These are phyloP conservation scores for Fusarium sarcochroum DNA, from an alignment of 2,329 filamentous ascomycete species.

Conservation along the genomic window DNA sequence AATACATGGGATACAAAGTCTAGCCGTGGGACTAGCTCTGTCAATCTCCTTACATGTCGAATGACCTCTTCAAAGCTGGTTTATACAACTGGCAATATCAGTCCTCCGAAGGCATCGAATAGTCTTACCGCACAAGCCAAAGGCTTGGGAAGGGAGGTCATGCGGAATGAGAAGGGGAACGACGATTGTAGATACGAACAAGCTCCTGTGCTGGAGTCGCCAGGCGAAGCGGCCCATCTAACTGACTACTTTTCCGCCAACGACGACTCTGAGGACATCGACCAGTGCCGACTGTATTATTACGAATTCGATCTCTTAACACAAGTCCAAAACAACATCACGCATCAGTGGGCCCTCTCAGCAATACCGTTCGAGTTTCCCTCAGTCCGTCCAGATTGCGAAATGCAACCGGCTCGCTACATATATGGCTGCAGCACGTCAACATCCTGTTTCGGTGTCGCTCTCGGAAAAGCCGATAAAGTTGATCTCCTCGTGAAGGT, in stretches of 20 bases:
- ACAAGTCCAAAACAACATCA: slow-evolving; percentile 57
- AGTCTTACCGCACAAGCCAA: accelerated
- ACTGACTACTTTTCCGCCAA: not conserved
- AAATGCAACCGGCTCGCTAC: slow-evolving; percentile 71
- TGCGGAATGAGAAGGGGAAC: not conserved
- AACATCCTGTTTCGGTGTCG: slow-evolving; percentile 69
- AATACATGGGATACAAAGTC: slow-evolving; percentile 73
- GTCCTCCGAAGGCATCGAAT: slow-evolving; percentile 35
- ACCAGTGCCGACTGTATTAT: slow-evolving; percentile 79
- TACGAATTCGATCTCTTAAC: slow-evolving; percentile 69
- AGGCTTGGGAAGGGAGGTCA: accelerated
- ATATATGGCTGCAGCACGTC: slow-evolving; percentile 77
- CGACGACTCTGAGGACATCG: slow-evolving; percentile 64
- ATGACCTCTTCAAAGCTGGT: slow-evolving; percentile 75
- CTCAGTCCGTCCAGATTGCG: slow-evolving; percentile 65
- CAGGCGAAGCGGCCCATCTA: accelerated
- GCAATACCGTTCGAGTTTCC: slow-evolving; percentile 79
- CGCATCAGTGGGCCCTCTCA: slow-evolving; percentile 74
- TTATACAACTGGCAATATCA: slow-evolving; percentile 74
- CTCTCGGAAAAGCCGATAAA: slow-evolving; percentile 74
- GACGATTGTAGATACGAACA: not conserved
- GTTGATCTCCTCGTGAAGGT: slow-evolving; percentile 76
- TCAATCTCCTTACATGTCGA: slow-evolving; percentile 77
- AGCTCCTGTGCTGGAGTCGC: slow-evolving; percentile 10
- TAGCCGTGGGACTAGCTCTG: slow-evolving; percentile 37